A percentile compares a stretch with the other conserved stretches of the same genome.
Evolutionary conservation across 148 eudicot species (phyloP).

Genomic region (Rhododendron williamsianum): DNA sequence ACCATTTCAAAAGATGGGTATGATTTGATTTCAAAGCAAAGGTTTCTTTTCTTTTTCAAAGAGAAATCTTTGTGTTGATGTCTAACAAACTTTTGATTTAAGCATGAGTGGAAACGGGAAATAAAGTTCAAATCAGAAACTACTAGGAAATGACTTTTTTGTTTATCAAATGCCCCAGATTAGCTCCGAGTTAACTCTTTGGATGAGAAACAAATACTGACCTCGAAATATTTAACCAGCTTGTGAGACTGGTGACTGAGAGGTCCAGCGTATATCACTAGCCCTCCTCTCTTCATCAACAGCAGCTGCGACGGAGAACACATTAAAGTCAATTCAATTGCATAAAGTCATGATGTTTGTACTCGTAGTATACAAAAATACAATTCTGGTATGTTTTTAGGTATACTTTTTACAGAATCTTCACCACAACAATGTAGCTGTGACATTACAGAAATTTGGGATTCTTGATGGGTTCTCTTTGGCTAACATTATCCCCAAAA

Average conservation of each 20-base stretch:
- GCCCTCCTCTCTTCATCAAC: slow-evolving; percentile 54
- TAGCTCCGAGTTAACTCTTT: neutral
- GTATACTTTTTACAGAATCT: neutral
- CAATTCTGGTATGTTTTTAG: neutral
- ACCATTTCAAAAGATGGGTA: neutral
- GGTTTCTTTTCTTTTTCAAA: neutral
- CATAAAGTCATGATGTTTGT: neutral
- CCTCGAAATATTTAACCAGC: slow-evolving; percentile 41
- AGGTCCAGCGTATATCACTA: slow-evolving; percentile 41
- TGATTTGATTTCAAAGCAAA: neutral
- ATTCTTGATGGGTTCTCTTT: neutral
- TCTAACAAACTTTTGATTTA: neutral
- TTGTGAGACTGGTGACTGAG: slow-evolving; percentile 36
- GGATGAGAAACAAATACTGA: slow-evolving; percentile 4
- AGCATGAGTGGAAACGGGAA: neutral
- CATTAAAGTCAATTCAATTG: neutral
- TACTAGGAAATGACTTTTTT: neutral
- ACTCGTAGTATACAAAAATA: neutral
- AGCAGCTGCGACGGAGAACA: slow-evolving; percentile 24
- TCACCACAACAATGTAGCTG: neutral
- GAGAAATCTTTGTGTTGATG: neutral
- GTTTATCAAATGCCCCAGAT: neutral
- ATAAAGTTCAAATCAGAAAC: neutral
- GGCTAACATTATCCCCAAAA: neutral
- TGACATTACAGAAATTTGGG: neutral